phyloP scores from a whole-genome alignment of 305 asterid species.

The Plantago rigida region DNA sequence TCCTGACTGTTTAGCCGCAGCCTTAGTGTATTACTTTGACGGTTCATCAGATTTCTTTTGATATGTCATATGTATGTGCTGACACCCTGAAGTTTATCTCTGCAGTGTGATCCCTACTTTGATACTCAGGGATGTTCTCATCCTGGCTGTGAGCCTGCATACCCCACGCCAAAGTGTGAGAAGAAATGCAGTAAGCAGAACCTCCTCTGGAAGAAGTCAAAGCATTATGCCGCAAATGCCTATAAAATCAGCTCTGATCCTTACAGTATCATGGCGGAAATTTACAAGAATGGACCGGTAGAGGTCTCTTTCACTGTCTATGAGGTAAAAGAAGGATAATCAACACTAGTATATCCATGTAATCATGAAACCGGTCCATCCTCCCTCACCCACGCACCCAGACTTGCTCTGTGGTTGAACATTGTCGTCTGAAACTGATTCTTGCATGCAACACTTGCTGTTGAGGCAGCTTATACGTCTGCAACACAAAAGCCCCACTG shows the following conservation, averaged over 20 bases:
- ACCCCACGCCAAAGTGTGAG: slow-evolving; percentile 71
- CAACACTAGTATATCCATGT: slow-evolving; percentile 2
- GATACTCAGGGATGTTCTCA: slow-evolving; percentile 80
- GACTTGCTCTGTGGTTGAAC: too few species aligned
- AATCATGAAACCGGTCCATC: background rate
- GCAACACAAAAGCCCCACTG: too few species aligned
- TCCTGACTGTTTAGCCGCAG: slow-evolving; percentile 9
- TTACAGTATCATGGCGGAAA: slow-evolving; percentile 77
- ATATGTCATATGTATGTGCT: slow-evolving; percentile 11
- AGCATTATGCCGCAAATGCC: slow-evolving; percentile 58
- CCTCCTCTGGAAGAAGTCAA: slow-evolving; percentile 55
- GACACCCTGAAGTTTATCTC: slow-evolving; percentile 13
- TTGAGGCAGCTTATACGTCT: too few species aligned
- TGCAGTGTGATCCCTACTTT: slow-evolving; percentile 94
- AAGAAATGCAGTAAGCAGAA: slow-evolving; percentile 55
- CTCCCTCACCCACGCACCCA: too few species aligned
- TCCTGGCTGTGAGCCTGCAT: slow-evolving; percentile 87
- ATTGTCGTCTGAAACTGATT: too few species aligned
- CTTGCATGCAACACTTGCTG: too few species aligned
- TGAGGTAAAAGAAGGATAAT: slow-evolving; percentile 48
- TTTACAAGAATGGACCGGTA: slow-evolving; percentile 71
- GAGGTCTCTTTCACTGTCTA: slow-evolving; percentile 86
- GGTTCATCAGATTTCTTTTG: slow-evolving; percentile 13
- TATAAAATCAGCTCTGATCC: slow-evolving; percentile 57
- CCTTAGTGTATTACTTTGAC: slow-evolving; percentile 3